Evolutionary conservation across 345 rosid genomes (phyloP).

Genomic region (Punica granatum): DNA sequence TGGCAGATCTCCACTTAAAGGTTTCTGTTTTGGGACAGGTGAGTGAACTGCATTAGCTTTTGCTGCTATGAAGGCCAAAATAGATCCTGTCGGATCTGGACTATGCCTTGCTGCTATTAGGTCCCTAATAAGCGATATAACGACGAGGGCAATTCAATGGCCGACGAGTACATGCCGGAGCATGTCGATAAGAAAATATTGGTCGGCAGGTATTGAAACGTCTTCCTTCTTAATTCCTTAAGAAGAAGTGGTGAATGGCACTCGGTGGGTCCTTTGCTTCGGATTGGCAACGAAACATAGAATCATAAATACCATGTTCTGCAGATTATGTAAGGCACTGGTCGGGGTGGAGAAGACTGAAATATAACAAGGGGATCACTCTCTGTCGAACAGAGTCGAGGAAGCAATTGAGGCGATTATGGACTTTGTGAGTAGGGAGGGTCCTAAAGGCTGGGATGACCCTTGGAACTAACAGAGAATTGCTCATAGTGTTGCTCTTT

Average conservation of each 20-base stretch:
- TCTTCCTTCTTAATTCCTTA: not conserved
- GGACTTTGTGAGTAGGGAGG: slow-evolving; percentile 70
- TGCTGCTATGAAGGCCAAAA: not conserved
- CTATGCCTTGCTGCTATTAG: not conserved
- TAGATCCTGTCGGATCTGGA: not conserved
- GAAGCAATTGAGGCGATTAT: slow-evolving; percentile 74
- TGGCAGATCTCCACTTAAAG: not conserved
- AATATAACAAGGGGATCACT: slow-evolving; percentile 86
- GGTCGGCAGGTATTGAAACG: slow-evolving; percentile 52
- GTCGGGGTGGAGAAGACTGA: slow-evolving; percentile 89
- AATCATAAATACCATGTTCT: not conserved
- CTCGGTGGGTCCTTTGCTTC: too few species aligned
- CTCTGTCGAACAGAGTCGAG: slow-evolving; percentile 68
- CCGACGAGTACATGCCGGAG: slow-evolving; percentile 78
- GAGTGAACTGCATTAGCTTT: not conserved
- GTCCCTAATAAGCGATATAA: not conserved
- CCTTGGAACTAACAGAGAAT: slow-evolving; percentile 60
- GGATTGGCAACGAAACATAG: not conserved
- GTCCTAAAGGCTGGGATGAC: slow-evolving; percentile 98
- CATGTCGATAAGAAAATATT: slow-evolving; percentile 80
- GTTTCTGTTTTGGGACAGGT: not conserved
- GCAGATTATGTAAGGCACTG: slow-evolving; percentile 82
- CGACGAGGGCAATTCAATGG: slow-evolving; percentile 69
- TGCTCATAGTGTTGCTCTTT: too few species aligned
- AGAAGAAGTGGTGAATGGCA: not conserved